Percentiles rank a stretch among this genome's conserved stretches.
These are phyloP conservation scores for Yueomyces sinensis DNA, from an alignment of 805 yeast species.

Conservation along the genomic window DNA sequence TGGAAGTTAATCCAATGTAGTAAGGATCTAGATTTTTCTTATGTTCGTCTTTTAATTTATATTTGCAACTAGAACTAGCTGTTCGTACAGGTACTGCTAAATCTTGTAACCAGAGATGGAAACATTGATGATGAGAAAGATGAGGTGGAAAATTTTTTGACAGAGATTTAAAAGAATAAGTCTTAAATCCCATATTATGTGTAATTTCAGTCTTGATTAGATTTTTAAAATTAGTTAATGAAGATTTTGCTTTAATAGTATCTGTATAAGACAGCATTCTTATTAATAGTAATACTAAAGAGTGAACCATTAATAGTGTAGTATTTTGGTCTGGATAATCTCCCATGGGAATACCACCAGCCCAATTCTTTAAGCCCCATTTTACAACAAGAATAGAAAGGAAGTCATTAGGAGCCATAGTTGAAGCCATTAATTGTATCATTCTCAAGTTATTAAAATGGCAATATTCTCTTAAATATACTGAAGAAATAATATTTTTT, in stretches of 20 bases:
- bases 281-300: slow-evolving; percentile 56
- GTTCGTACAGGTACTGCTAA: slow-evolving; percentile 56
- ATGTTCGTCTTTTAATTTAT: slow-evolving; percentile 47
- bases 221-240: slow-evolving; percentile 34
- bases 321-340: slow-evolving; percentile 31
- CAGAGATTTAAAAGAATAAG: slow-evolving; percentile 58
- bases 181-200: slow-evolving; percentile 69
- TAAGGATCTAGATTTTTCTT: slow-evolving; percentile 60
- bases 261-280: slow-evolving; percentile 55
- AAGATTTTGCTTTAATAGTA: slow-evolving; percentile 37
- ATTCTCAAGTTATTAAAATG: slow-evolving; percentile 66
- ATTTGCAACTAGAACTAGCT: slow-evolving; percentile 26
- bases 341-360: slow-evolving; percentile 28
- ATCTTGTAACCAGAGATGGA: slow-evolving; percentile 46
- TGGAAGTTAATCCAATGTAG: slow-evolving; percentile 63
- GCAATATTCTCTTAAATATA: slow-evolving; percentile 59
- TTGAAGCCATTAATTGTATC: slow-evolving; percentile 46
- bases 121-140: slow-evolving; percentile 54
- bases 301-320: slow-evolving; percentile 59
- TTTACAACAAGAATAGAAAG: slow-evolving; percentile 47
- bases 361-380: slow-evolving; percentile 55
- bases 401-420: slow-evolving; percentile 42
- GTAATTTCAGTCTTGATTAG: slow-evolving; percentile 59
- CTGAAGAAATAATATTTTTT: neutral
- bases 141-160: slow-evolving; percentile 64